Base-by-base conservation (phyloP, 1,139 yeast genomes). In the Candida sp. region DNA sequence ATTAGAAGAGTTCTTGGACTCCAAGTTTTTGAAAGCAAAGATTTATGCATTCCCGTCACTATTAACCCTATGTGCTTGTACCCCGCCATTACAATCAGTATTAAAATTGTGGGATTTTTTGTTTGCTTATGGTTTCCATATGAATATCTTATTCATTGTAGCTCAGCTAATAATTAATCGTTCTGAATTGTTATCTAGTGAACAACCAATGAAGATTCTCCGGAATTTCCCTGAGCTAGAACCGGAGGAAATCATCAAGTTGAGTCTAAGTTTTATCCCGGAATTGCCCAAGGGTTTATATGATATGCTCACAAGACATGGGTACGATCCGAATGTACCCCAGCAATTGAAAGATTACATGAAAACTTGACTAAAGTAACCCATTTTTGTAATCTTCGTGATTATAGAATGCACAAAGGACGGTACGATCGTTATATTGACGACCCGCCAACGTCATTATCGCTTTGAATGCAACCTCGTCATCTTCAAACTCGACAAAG, bases 41-140 rank as follows among this genome's bases (percentile, higher is more conserved):
- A 82, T 90, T 33, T 90, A 89, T 61, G 97, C 96, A 0, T 84
- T 90, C 54, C 95, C 97, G 0, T 83, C 95, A 1, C 88, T 90
- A 0, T 68, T 91, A 49, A 90, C 98, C 0, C 68, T 91, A 40
- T 83, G 95, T 45, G 95, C 97, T 4, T 88, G 96, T 57, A 89
- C 96, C 2, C 96, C 96, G 7, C 95, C 97, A 0, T 67, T 91
- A 41, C 68, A 73, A 23, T 87, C 90, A 49, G 89, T 87, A 0
- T 66, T 90, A 38, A 77, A 82, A 45, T 69, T 90, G 23, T 90
- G 98, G 98, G 98, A 90, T 61, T 86, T 89, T 51, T 65, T 89
- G 56, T 85, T 90, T 61, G 96, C 97, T 3, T 90, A 88, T 56
- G 98, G 98, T 0, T 80, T 87, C 25, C 97, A 91, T 59, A 77